These are phyloP conservation scores for Solanum etuberosum DNA, from an alignment of 257 asterid genomes.

Conservation along the genomic window DNA sequence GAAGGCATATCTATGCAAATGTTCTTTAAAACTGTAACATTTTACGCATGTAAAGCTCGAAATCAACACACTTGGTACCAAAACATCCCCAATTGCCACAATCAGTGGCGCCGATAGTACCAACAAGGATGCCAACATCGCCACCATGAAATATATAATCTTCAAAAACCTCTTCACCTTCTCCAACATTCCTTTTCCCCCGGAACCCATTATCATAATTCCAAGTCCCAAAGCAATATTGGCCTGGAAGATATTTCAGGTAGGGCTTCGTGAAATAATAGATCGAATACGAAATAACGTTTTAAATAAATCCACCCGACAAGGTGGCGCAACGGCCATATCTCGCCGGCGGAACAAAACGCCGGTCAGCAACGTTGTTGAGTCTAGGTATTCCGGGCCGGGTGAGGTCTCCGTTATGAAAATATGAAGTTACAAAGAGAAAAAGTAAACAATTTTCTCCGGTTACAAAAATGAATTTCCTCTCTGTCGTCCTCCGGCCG, in stretches of 20 bases:
- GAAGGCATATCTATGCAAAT: slow-evolving; percentile 69
- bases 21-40: slow-evolving; percentile 55
- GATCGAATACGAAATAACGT: slow-evolving; percentile 8
- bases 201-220: slow-evolving; percentile 5
- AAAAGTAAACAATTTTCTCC: background rate
- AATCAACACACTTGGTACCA: slow-evolving; percentile 59
- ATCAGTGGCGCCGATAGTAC: slow-evolving; percentile 69
- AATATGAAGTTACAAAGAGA: background rate
- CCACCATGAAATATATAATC: slow-evolving; percentile 75
- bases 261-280: slow-evolving; percentile 13
- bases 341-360: slow-evolving; percentile 17
- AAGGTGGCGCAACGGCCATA: slow-evolving; percentile 37
- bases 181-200: slow-evolving; percentile 69
- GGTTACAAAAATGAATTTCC: background rate
- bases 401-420: background rate
- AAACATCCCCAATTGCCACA: slow-evolving; percentile 63
- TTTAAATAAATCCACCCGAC: slow-evolving; percentile 1
- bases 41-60: slow-evolving; percentile 75
- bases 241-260: background rate
- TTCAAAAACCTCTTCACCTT: slow-evolving; percentile 54
- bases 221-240: slow-evolving; percentile 9
- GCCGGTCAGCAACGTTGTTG: background rate
- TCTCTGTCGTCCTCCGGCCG: background rate
- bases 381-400: background rate
- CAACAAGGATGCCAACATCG: slow-evolving; percentile 65